Conservation (phyloP, 257 asterid genomes). For the Euphrasia confusa region DNA sequence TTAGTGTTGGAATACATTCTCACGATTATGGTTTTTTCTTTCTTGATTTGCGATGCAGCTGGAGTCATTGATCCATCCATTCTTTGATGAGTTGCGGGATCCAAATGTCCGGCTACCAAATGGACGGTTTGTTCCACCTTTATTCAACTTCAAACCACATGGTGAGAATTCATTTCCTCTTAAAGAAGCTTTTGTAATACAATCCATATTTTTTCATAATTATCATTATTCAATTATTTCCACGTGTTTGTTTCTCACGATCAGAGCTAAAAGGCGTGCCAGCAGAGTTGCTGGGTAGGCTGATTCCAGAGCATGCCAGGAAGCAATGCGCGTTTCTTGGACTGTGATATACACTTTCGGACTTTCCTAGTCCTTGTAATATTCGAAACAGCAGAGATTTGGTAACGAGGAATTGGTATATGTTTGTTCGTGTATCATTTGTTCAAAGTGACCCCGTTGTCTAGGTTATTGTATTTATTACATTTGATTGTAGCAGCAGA, state of each 20-base stretch:
- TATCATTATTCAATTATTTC: slow-evolving; percentile 1
- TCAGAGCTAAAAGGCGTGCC: slow-evolving; percentile 65
- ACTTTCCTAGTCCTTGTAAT: background rate
- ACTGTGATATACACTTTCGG: slow-evolving; percentile 25
- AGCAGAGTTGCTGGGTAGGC: slow-evolving; percentile 47
- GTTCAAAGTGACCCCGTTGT: slow-evolving; percentile 13
- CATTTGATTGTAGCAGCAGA: slow-evolving; percentile 30
- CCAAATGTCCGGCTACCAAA: slow-evolving; percentile 60
- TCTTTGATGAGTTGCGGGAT: slow-evolving; percentile 67
- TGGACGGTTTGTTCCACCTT: slow-evolving; percentile 62
- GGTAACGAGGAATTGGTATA: slow-evolving; percentile 18
- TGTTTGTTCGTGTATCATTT: slow-evolving; percentile 18
- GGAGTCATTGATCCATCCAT: slow-evolving; percentile 62
- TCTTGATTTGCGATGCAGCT: slow-evolving; percentile 37
- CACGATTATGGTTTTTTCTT: slow-evolving; percentile 8
- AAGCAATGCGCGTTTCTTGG: slow-evolving; percentile 70
- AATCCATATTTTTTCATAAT: background rate
- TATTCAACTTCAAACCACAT: slow-evolving; percentile 65
- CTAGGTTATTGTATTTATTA: slow-evolving; percentile 29
- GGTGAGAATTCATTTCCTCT: slow-evolving; percentile 25
- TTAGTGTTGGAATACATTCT: slow-evolving; percentile 11
- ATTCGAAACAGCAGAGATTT: background rate
- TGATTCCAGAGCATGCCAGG: slow-evolving; percentile 73
- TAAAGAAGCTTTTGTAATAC: background rate
- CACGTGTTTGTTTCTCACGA: slow-evolving; percentile 7